These are phyloP conservation scores for Heterobasidion occidentale DNA, from an alignment of 1,284 basidiomycete genomes.

Conservation along the genomic window DNA sequence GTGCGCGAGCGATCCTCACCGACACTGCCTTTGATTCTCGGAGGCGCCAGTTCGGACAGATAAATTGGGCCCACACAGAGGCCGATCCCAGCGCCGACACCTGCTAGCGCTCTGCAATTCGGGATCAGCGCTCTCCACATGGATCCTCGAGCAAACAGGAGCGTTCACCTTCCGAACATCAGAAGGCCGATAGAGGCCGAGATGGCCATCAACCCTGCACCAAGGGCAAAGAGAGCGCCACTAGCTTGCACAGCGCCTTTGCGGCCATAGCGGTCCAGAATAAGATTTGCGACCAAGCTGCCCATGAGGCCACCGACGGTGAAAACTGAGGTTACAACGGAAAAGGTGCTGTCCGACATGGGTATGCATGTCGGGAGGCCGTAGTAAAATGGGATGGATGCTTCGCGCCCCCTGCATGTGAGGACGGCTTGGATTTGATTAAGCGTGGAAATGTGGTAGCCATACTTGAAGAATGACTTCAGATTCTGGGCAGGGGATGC, in stretches of 20 bases:
- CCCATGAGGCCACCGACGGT: slow-evolving; percentile 85
- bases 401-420: slow-evolving; percentile 42
- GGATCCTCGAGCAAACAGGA: slow-evolving; percentile 1
- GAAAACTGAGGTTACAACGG: slow-evolving; percentile 76
- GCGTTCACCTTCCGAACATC: slow-evolving; percentile 56
- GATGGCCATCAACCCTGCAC: slow-evolving; percentile 58
- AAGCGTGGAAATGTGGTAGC: slow-evolving; percentile 80
- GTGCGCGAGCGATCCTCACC: slow-evolving; percentile 31
- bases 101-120: slow-evolving; percentile 58
- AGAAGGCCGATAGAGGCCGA: slow-evolving; percentile 52
- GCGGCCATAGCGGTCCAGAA: slow-evolving; percentile 67
- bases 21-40: slow-evolving; percentile 64
- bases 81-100: slow-evolving; percentile 76
- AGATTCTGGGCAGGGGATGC: not conserved
- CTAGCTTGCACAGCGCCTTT: slow-evolving; percentile 56
- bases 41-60: slow-evolving; percentile 75
- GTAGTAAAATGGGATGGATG: slow-evolving; percentile 12
- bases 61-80: slow-evolving; percentile 85
- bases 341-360: slow-evolving; percentile 72
- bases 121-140: not conserved
- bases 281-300: slow-evolving; percentile 59
- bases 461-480: slow-evolving; percentile 38
- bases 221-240: slow-evolving; percentile 48
- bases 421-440: slow-evolving; percentile 81
- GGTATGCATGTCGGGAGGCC: slow-evolving; percentile 64